phyloP scores from a whole-genome alignment of 177 flowering plant genomes.

The Vitis hybrid region DNA sequence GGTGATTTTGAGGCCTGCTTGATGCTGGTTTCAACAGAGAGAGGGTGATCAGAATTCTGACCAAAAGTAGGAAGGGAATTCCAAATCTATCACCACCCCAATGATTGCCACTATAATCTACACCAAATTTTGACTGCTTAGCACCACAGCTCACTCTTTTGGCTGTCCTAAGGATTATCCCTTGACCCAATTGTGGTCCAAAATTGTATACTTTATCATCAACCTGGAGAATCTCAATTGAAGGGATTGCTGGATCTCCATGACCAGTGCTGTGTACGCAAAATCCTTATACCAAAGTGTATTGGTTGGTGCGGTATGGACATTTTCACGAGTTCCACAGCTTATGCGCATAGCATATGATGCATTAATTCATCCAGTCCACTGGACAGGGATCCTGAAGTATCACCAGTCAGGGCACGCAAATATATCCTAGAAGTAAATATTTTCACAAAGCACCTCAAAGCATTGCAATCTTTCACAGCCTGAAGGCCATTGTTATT shows the following conservation, averaged over 20 bases:
- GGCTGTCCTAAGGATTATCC: slow-evolving; percentile 65
- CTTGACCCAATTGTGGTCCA: slow-evolving; percentile 61
- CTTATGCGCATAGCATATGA: slow-evolving; percentile 90
- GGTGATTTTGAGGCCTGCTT: slow-evolving; percentile 61
- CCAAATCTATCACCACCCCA: slow-evolving; percentile 99
- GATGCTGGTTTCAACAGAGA: slow-evolving; percentile 48
- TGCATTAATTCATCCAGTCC: slow-evolving; percentile 13
- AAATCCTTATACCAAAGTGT: slow-evolving; percentile 85
- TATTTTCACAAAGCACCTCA: no score
- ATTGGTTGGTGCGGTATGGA: slow-evolving; percentile 59
- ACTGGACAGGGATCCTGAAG: no score
- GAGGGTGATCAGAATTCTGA: slow-evolving; percentile 40
- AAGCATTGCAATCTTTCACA: no score
- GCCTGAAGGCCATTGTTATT: no score
- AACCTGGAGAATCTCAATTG: slow-evolving; percentile 89
- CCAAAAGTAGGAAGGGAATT: slow-evolving; percentile 48
- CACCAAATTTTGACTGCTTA: slow-evolving; percentile 62
- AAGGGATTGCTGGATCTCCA: slow-evolving; percentile 89
- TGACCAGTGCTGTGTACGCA: slow-evolving; percentile 92
- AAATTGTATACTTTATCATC: slow-evolving; percentile 70
- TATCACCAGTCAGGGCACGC: no score
- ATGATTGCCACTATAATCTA: slow-evolving; percentile 61
- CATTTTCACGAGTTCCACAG: slow-evolving; percentile 87
- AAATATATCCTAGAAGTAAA: no score
- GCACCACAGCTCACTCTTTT: slow-evolving; percentile 67